Conservation (phyloP, 768 basidiomycete species). For the Phaffia australis region DNA sequence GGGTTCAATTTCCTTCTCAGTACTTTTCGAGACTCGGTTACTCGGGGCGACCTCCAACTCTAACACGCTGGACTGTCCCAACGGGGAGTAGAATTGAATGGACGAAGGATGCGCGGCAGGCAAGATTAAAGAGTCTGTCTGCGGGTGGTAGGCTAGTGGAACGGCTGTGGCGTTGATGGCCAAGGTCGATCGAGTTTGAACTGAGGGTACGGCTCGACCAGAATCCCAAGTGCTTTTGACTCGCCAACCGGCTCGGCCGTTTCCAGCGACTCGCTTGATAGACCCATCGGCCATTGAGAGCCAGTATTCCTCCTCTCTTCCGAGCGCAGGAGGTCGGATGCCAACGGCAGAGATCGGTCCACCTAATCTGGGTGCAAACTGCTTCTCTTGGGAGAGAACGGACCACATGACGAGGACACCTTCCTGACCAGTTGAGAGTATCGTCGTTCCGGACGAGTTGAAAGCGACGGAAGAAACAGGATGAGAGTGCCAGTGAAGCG, state of each 20-base stretch:
- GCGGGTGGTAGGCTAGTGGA: constrained; percentile 66
- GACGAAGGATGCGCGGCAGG: constrained; percentile 92
- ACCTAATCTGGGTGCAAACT: constrained; percentile 85
- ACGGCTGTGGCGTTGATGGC: constrained; percentile 31
- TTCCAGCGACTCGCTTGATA: constrained; percentile 36
- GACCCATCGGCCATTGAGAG: constrained; percentile 72
- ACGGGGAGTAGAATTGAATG: constrained; percentile 78
- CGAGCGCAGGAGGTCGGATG: constrained; percentile 37
- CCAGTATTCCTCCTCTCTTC: constrained; percentile 70
- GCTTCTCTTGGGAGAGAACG: constrained; percentile 71
- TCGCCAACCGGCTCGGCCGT: constrained; percentile 13
- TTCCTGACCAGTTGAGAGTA: constrained; percentile 90
- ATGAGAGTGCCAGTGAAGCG: constrained; percentile 95
- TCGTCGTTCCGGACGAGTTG: constrained; percentile 78
- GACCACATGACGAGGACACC: constrained; percentile 97
- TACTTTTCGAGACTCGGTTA: constrained; percentile 68
- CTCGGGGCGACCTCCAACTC: constrained; percentile 91
- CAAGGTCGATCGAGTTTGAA: not conserved
- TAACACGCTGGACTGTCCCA: constrained; percentile 56
- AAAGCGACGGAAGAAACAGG: constrained; percentile 77
- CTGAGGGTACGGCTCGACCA: constrained; percentile 4
- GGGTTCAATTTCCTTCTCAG: constrained; percentile 64
- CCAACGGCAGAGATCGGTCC: constrained; percentile 67
- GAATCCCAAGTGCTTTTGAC: constrained; percentile 21
- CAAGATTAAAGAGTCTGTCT: constrained; percentile 65